phyloP scores from a whole-genome alignment of 2,329 filamentous ascomycete genomes.

The Curvularia eragrostidis region DNA sequence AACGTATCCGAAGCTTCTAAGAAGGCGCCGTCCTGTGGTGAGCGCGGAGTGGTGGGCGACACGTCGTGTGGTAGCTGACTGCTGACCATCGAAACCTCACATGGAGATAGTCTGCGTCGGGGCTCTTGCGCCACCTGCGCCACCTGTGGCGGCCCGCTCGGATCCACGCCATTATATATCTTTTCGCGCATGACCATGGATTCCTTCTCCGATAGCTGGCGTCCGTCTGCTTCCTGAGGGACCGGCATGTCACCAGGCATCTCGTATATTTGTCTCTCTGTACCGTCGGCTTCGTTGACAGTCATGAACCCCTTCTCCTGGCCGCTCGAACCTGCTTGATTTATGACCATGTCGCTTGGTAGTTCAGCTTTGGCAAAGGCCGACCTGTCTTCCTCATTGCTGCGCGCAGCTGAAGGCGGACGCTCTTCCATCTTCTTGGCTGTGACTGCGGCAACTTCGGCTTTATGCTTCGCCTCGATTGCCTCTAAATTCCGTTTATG shows the following conservation, averaged over 20 bases:
- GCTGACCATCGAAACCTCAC: slow-evolving; percentile 41
- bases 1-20: slow-evolving; percentile 43
- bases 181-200: slow-evolving; percentile 54
- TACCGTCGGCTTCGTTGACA: slow-evolving; percentile 44
- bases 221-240: slow-evolving; percentile 58
- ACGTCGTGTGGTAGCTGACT: slow-evolving; percentile 30
- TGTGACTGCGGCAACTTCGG: slow-evolving; percentile 29
- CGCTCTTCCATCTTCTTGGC: slow-evolving; percentile 32
- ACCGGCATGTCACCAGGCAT: slow-evolving; percentile 64
- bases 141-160: slow-evolving; percentile 26
- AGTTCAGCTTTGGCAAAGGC: slow-evolving; percentile 58
- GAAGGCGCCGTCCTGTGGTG: slow-evolving; percentile 41
- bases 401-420: slow-evolving; percentile 30
- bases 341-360: slow-evolving; percentile 38
- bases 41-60: slow-evolving; percentile 42
- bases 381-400: slow-evolving; percentile 30
- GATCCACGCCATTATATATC: slow-evolving; percentile 55
- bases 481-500: slow-evolving; percentile 29
- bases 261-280: slow-evolving; percentile 53
- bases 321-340: slow-evolving; percentile 19
- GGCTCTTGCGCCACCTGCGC: slow-evolving; percentile 30
- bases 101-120: slow-evolving; percentile 31
- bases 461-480: slow-evolving; percentile 36
- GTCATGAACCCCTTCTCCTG: slow-evolving; percentile 29
- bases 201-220: slow-evolving; percentile 57